Evolutionary conservation across 495 filamentous ascomycete genomes (phyloP).

Genomic region (Aspergillus avenaceus): DNA sequence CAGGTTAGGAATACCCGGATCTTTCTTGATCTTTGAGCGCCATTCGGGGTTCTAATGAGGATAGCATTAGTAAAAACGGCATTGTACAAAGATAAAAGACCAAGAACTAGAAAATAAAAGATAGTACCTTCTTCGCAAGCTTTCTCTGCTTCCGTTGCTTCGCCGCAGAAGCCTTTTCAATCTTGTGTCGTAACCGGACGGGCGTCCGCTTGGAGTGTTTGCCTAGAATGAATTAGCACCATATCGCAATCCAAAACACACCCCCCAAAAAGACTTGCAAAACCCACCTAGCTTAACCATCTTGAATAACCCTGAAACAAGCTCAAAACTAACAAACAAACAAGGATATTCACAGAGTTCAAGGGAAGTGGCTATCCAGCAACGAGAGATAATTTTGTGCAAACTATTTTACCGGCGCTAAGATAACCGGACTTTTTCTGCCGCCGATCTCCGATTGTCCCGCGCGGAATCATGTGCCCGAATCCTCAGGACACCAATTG

Average conservation of each 20-base stretch:
- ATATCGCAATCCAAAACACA: slow-evolving; percentile 4
- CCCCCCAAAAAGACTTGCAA: slow-evolving; percentile 1
- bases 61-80: slow-evolving; percentile 3
- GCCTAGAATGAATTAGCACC: slow-evolving; percentile 48
- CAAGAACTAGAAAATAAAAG: background rate
- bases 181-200: slow-evolving; percentile 87
- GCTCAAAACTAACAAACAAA: slow-evolving; percentile 7
- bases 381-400: slow-evolving; percentile 25
- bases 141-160: slow-evolving; percentile 90
- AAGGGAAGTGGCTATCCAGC: background rate
- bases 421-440: slow-evolving; percentile 41
- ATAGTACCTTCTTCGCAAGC: slow-evolving; percentile 69
- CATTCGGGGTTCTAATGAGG: slow-evolving; percentile 80
- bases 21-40: slow-evolving; percentile 89
- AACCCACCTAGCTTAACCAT: slow-evolving; percentile 52
- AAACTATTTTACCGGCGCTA: slow-evolving; percentile 36
- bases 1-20: slow-evolving; percentile 93
- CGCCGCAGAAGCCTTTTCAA: slow-evolving; percentile 84
- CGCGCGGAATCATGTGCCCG: slow-evolving; percentile 1
- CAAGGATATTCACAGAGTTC: slow-evolving; percentile 10
- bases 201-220: slow-evolving; percentile 90
- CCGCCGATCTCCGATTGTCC: slow-evolving; percentile 36
- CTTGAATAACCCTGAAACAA: slow-evolving; percentile 16
- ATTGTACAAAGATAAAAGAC: slow-evolving; percentile 1
- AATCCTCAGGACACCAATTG: slow-evolving; percentile 8